Evolutionary conservation across 805 yeast genomes (phyloP), one percentile per base, ranked within the genome.

Genomic region (Ogataea nonfermentans): DNA sequence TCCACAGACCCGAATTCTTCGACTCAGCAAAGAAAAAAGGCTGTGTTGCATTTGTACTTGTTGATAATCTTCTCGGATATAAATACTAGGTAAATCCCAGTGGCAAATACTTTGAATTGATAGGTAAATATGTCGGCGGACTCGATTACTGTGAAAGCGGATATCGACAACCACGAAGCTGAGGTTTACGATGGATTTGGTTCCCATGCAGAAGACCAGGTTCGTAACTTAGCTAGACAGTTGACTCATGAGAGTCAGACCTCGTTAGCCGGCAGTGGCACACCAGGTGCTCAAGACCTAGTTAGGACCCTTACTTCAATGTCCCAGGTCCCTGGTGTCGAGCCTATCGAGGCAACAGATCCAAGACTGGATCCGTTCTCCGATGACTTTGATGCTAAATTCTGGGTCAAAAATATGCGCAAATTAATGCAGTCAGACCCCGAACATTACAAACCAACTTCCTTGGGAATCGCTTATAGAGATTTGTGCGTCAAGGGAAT

Each of bases 361-460:
- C 68, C 74, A n/a, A 52, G 66, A 36, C 64, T 82, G 49, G 78
- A 82, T 53, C 89, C 89, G 1, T 65, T 67, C 15, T 66, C 74
- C 36, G 81, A 74, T n/a, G 54, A 71, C 6, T 81, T 81, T 55
- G 71, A 73, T 48, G 70, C 84, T 37, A 75, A 72, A 52, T 74
- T 71, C 40, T 81, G 89, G 89, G 79, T 81, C 40, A 78, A 78
- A 53, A 81, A 81, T 51, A 58, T 79, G 63, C 67, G 79, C 43
- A 76, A 74, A 44, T 53, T 81, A 43, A 59, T 63, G 48, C 69
- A 68, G 24, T 54, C 70, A 2, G 84, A 82, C 50, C 76, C 77
- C 0, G 85, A 80, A 16, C 77, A 76, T 61, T 81, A 76, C 56
- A 78, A 74, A 53, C 84, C 81, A 14, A 67, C 79, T 22, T 65